phyloP scores from a whole-genome alignment of 2,329 filamentous ascomycete genomes.

The Trichoderma guizhouense region DNA sequence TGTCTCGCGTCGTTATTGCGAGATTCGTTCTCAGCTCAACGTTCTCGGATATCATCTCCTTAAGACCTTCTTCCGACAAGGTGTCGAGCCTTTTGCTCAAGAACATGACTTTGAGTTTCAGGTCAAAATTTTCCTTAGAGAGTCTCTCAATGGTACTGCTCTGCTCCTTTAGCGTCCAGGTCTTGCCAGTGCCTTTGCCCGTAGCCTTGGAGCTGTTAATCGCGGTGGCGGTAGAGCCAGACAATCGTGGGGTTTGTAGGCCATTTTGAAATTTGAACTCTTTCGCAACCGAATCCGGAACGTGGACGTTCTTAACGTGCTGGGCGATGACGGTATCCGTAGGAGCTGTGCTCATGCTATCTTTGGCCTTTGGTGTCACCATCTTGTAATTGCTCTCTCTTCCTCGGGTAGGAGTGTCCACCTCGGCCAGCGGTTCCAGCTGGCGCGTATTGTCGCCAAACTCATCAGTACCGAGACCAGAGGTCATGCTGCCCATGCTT shows the following conservation, averaged over 20 bases:
- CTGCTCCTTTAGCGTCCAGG: conserved; percentile 91
- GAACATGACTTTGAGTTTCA: conserved; percentile 97
- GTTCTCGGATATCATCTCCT: conserved; percentile 97
- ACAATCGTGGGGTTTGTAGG: conserved; percentile 56
- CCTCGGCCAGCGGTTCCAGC: conserved; percentile 50
- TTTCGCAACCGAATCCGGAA: conserved; percentile 81
- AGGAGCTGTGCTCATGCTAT: conserved; percentile 56
- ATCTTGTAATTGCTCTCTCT: conserved; percentile 47
- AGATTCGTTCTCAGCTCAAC: conserved; percentile 91
- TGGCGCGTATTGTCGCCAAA: conserved; percentile 42
- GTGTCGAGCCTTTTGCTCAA: conserved; percentile 90
- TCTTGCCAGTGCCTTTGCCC: conserved; percentile 54
- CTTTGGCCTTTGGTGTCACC: conserved; percentile 65
- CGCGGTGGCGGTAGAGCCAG: conserved; percentile 51
- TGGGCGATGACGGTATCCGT: conserved; percentile 87
- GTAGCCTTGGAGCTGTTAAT: conserved; percentile 43
- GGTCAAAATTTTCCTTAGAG: conserved; percentile 96
- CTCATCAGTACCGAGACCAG: conserved; percentile 59
- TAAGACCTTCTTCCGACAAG: conserved; percentile 91
- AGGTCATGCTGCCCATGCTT: conserved; percentile 87
- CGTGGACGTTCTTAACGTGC: conserved; percentile 84
- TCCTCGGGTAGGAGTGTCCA: conserved; percentile 40
- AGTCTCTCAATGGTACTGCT: conserved; percentile 94
- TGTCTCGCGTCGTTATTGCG: conserved; percentile 85
- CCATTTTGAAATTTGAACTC: conserved; percentile 78